These are phyloP conservation scores for Zygoascus sp. DNA, from an alignment of 1,139 yeast genomes.

Conservation along the genomic window DNA sequence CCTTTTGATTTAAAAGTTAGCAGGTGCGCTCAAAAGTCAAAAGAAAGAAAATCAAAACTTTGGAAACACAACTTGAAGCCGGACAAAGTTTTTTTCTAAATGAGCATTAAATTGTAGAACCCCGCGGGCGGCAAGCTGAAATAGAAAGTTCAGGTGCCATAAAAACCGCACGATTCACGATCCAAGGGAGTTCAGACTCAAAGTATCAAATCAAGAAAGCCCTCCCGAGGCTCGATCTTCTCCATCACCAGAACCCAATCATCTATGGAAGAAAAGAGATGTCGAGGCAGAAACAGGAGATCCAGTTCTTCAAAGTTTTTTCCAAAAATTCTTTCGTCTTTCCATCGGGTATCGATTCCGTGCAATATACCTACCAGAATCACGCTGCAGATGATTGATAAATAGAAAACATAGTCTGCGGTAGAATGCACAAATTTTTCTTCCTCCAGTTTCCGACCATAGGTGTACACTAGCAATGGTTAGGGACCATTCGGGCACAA, in stretches of 20 bases:
- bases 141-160: background rate
- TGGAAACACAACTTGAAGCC: no score
- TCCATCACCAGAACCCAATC: slow-evolving; percentile 36
- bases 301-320: background rate
- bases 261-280: slow-evolving; percentile 27
- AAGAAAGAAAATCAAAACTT: background rate
- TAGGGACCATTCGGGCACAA: no score
- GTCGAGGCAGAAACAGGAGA: slow-evolving; percentile 36
- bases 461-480: slow-evolving; percentile 29
- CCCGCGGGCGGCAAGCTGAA: background rate
- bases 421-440: slow-evolving; percentile 29
- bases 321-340: no score
- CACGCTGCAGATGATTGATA: slow-evolving; percentile 28
- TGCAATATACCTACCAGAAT: slow-evolving; percentile 30
- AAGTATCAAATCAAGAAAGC: slow-evolving; percentile 27
- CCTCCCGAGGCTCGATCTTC: slow-evolving; percentile 29
- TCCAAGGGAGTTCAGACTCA: slow-evolving; percentile 23
- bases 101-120: slow-evolving; percentile 10
- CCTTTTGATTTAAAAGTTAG: slow-evolving; percentile 14
- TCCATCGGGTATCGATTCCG: background rate
- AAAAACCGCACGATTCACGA: slow-evolving; percentile 25
- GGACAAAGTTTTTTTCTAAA: no score
- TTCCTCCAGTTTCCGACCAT: slow-evolving; percentile 32
- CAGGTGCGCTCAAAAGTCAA: slow-evolving; percentile 1
- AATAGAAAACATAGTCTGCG: slow-evolving; percentile 33